A percentile compares a stretch with the other conserved stretches of the same genome.
These are phyloP conservation scores for Talaromyces albobiverticillius DNA, from an alignment of 2,329 filamentous ascomycete genomes.

Conservation along the genomic window DNA sequence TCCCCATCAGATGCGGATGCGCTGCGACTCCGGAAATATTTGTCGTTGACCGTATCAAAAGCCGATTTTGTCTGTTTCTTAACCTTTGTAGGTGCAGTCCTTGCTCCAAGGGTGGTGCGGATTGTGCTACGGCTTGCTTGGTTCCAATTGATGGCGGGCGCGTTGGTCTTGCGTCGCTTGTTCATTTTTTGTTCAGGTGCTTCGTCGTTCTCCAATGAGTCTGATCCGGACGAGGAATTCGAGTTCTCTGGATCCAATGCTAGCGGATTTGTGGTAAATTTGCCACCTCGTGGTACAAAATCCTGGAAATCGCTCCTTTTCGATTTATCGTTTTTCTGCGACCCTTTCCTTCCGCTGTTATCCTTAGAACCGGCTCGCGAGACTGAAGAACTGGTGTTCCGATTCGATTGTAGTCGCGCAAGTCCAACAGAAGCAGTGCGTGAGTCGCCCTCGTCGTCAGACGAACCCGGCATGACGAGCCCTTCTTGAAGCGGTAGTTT, in stretches of 20 bases:
- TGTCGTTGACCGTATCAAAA: slow-evolving; percentile 35
- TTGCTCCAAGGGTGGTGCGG: slow-evolving; percentile 40
- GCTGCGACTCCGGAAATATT: slow-evolving; percentile 38
- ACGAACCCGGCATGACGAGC: slow-evolving; percentile 10
- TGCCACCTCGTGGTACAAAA: slow-evolving; percentile 35
- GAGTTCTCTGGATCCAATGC: slow-evolving; percentile 29
- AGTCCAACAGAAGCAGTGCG: slow-evolving; percentile 44
- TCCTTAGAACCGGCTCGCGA: slow-evolving; percentile 24
- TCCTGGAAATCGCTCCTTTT: slow-evolving; percentile 28
- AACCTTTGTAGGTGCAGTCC: slow-evolving; percentile 19
- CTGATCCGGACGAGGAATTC: slow-evolving; percentile 30
- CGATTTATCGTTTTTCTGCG: slow-evolving; percentile 23
- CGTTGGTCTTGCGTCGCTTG: slow-evolving; percentile 17
- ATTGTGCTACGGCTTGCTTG: slow-evolving; percentile 40
- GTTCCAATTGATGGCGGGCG: slow-evolving; percentile 44
- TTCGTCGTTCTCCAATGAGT: slow-evolving; percentile 17
- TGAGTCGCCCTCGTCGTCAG: slow-evolving; percentile 42
- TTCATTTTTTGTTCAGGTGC: slow-evolving; percentile 17
- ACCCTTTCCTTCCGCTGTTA: slow-evolving; percentile 25
- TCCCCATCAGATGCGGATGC: slow-evolving; percentile 23
- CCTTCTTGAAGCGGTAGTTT: neutral
- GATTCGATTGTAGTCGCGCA: slow-evolving; percentile 32
- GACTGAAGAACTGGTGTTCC: slow-evolving; percentile 23
- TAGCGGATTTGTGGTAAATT: slow-evolving; percentile 33
- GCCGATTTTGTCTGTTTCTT: slow-evolving; percentile 19